Conservation (phyloP, 208 protist genomes). For the Leishmania gerbilli region DNA sequence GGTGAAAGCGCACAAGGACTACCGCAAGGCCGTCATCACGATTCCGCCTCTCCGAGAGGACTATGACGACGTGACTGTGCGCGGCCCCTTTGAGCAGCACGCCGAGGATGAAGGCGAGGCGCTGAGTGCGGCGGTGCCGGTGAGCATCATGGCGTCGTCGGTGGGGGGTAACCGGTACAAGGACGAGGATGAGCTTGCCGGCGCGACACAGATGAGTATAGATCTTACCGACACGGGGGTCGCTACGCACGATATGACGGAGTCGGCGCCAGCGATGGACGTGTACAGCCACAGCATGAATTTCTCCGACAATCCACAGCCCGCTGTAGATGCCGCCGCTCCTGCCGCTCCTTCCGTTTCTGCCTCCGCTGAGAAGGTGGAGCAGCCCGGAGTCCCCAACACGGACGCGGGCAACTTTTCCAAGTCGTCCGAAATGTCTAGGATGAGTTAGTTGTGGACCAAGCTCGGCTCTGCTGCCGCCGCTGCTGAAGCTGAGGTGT, state of each 20-base stretch:
- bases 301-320: neutral
- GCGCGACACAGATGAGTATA: neutral
- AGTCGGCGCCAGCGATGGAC: slow-evolving; percentile 9
- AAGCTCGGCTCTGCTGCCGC: neutral
- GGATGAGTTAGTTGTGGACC: too few species aligned
- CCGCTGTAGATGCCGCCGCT: neutral
- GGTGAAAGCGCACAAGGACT: slow-evolving; percentile 47
- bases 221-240: neutral
- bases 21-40: slow-evolving; percentile 53
- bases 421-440: too few species aligned
- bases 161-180: neutral
- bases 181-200: neutral
- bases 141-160: slow-evolving; percentile 6
- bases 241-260: slow-evolving; percentile 3
- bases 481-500: neutral
- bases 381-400: neutral
- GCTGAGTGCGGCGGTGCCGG: slow-evolving; percentile 4
- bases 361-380: neutral
- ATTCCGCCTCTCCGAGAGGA: slow-evolving; percentile 60
- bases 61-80: slow-evolving; percentile 41
- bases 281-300: slow-evolving; percentile 1
- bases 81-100: slow-evolving; percentile 17
- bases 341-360: neutral
- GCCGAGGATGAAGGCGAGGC: slow-evolving; percentile 25
- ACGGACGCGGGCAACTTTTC: neutral